Evolutionary conservation across 2,329 filamentous ascomycete genomes (phyloP), one percentile per base, ranked within the genome.

Genomic region (Pestalotiopsis fici): DNA sequence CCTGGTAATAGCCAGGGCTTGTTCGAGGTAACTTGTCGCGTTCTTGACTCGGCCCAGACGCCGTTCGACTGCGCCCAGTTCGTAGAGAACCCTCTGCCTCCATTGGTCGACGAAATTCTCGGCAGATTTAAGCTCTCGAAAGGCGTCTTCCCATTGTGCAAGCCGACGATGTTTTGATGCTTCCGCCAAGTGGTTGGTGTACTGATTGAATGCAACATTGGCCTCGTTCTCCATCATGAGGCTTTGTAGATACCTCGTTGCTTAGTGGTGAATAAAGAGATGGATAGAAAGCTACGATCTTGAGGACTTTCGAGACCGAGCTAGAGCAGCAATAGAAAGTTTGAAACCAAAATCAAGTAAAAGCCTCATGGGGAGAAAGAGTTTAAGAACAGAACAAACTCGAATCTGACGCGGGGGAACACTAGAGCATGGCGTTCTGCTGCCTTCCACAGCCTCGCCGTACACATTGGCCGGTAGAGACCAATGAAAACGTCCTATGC

Each of bases 81-180:
- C 61, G 4, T 15, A 21, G 4, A 55, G 12, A 6, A 64, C 47
- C 43, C 31, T 64, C 43, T 64, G 39, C 55, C 39, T 43, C 35
- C 15, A 18, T 21, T 18, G 43, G 25, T n/a, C 39, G 6, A 64
- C 39, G 15, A 55, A 12, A n/a, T 18, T 62, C 5, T 64, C 61
- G 2, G 59, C 59, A 18, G 18, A n/a, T 25, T 62, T 35, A 18
- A 64, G 43, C 23, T 64, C 61, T 23, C 47, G 21, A 31, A 55
- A 47, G n/a, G 37, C 43, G 6, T 64, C 47, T 31, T 64, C 61
- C 61, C 61, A 56, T 31, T 64, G 61, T 21, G 61, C 61, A 43
- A 27, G 25, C 18, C 47, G 59, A 7, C 59, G 59, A 35, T 62
- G 37, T 27, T n/a, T 43, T 3, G 31, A 25, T 23, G 59, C 59